Evolutionary conservation across 345 rosid species (phyloP).

Genomic region (Clarkia xantiana): DNA sequence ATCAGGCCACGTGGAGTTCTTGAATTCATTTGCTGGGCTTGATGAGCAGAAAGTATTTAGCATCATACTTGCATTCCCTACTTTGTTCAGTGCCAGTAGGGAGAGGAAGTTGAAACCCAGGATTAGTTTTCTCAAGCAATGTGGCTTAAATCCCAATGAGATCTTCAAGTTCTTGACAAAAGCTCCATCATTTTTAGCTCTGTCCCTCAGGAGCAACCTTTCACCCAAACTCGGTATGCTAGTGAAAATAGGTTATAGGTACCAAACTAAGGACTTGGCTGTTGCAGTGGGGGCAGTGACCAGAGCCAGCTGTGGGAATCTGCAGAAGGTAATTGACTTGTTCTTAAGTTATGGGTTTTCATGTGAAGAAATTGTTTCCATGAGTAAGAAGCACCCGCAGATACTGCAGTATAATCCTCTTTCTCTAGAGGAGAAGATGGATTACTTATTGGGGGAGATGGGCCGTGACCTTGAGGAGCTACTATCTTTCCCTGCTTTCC

Average conservation of each 20-base stretch:
- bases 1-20: conserved; percentile 38
- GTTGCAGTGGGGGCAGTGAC: conserved; percentile 60
- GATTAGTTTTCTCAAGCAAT: conserved; percentile 54
- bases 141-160: conserved; percentile 41
- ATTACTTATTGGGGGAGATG: conserved; percentile 59
- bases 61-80: conserved; percentile 50
- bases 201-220: conserved; percentile 45
- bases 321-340: conserved; percentile 60
- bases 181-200: conserved; percentile 54
- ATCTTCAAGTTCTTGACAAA: conserved; percentile 58
- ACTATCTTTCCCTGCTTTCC: conserved; percentile 63
- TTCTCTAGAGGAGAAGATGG: conserved; percentile 56
- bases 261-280: conserved; percentile 45
- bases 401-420: conserved; percentile 43
- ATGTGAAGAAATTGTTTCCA: conserved; percentile 32
- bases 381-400: conserved; percentile 82
- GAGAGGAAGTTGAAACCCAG: conserved; percentile 60
- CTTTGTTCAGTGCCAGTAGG: conserved; percentile 44
- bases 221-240: conserved; percentile 46
- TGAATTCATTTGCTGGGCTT: conserved; percentile 55
- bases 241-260: conserved; percentile 50
- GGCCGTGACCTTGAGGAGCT: conserved; percentile 67
- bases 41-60: conserved; percentile 44
- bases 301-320: conserved; percentile 58
- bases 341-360: conserved; percentile 51